A percentile compares a stretch with the other conserved stretches of the same genome.
Conservation (phyloP, 208 protist genomes). For the Crithidia fasciculata region DNA sequence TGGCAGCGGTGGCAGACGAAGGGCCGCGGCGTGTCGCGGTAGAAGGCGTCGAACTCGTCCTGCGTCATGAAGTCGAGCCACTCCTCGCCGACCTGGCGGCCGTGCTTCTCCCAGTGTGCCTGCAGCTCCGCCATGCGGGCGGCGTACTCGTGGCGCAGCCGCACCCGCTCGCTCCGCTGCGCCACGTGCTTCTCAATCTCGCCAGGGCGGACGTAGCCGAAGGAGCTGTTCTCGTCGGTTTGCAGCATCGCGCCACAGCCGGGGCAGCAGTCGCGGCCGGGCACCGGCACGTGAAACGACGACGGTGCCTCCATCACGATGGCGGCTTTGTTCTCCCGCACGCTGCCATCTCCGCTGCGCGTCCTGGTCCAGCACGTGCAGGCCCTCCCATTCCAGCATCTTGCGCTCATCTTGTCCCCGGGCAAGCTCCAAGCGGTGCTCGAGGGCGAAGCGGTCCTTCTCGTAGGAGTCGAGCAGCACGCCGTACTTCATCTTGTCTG, state of each 20-base stretch:
- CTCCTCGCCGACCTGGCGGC: constrained; percentile 91
- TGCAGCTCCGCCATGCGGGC: constrained; percentile 90
- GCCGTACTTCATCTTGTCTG: constrained; percentile 89
- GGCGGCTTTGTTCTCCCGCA: constrained; percentile 73
- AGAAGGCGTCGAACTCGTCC: constrained; percentile 92
- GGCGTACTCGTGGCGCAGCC: constrained; percentile 77
- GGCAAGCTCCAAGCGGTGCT: constrained; percentile 81
- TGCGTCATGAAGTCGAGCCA: constrained; percentile 95
- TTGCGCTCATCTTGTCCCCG: constrained; percentile 80
- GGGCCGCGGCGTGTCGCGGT: constrained; percentile 65
- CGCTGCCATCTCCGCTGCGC: constrained; percentile 59
- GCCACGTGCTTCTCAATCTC: constrained; percentile 84
- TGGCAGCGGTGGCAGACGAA: constrained; percentile 91
- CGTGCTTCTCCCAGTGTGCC: constrained; percentile 89
- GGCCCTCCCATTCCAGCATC: constrained; percentile 89
- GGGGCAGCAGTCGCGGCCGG: constrained; percentile 82
- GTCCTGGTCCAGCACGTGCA: constrained; percentile 86
- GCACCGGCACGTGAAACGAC: constrained; percentile 74
- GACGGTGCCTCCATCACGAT: constrained; percentile 82
- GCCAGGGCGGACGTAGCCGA: constrained; percentile 80
- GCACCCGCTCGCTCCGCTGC: constrained; percentile 51
- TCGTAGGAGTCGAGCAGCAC: constrained; percentile 86
- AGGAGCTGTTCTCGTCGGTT: constrained; percentile 62
- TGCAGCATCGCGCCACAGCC: constrained; percentile 90
- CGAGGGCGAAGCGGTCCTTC: constrained; percentile 88